Percentiles rank a stretch among this genome's conserved stretches.
Conservation (phyloP, 1,139 yeast genomes). For the Saccharomycopsis crataegensis region DNA sequence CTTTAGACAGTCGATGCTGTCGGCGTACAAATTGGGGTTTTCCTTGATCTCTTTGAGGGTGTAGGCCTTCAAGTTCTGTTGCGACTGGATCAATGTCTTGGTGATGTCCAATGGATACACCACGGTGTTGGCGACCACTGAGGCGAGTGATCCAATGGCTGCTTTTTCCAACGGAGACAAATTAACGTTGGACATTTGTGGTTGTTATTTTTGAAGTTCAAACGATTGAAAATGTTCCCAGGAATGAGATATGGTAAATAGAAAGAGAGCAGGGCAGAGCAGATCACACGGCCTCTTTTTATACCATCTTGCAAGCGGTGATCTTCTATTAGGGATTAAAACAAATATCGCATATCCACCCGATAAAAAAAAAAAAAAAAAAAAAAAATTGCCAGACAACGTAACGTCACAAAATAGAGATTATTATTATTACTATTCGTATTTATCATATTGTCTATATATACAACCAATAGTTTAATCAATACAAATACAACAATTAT, state of each 20-base stretch:
- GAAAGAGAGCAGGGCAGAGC: background rate
- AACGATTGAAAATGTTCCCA: background rate
- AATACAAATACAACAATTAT: no score
- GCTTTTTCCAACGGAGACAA: slow-evolving; percentile 63
- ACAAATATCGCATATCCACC: no score
- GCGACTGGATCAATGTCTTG: slow-evolving; percentile 70
- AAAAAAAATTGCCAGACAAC: no score
- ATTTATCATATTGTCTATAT: no score
- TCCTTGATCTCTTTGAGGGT: slow-evolving; percentile 17
- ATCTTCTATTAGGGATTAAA: no score
- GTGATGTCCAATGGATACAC: slow-evolving; percentile 71
- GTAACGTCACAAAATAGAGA: no score
- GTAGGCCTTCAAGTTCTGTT: slow-evolving; percentile 27
- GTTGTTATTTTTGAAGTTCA: background rate
- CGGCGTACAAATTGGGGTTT: slow-evolving; percentile 38
- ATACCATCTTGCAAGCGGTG: background rate
- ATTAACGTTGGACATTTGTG: background rate
- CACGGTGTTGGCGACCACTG: slow-evolving; percentile 72
- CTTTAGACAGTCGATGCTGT: slow-evolving; percentile 54
- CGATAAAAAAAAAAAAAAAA: no score
- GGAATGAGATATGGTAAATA: background rate
- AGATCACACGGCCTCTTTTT: background rate
- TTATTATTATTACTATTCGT: no score
- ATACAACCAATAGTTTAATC: no score
- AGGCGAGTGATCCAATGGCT: slow-evolving; percentile 78